Conservation (phyloP, 768 basidiomycete species). For the Trametopsis cervina region DNA sequence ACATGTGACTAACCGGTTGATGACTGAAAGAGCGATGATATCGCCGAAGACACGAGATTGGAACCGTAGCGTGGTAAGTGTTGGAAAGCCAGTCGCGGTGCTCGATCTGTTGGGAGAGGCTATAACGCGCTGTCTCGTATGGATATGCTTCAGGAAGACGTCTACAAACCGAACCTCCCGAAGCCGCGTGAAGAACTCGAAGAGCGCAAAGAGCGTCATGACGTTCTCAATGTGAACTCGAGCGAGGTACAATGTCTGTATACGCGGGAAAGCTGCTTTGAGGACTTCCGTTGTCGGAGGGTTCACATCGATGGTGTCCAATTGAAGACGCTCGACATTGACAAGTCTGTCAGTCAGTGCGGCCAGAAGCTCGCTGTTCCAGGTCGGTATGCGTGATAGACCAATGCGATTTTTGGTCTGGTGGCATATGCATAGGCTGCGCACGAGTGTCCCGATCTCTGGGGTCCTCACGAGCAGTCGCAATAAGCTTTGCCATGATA, state of each 20-base stretch:
- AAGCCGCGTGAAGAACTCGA: background rate
- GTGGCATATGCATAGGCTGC: slow-evolving; percentile 3
- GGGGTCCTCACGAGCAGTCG: slow-evolving; percentile 5
- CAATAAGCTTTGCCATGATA: slow-evolving; percentile 3
- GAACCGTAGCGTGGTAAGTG: background rate
- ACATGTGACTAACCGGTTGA: background rate
- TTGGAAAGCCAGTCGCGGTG: background rate
- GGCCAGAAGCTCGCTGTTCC: background rate
- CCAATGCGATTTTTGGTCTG: background rate
- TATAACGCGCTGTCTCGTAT: background rate
- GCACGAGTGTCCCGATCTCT: slow-evolving; percentile 7
- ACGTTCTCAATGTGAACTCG: background rate
- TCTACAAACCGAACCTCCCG: background rate
- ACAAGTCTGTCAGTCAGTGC: background rate
- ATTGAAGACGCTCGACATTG: background rate
- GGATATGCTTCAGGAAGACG: background rate
- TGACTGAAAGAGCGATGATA: background rate
- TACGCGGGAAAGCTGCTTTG: background rate
- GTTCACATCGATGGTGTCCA: slow-evolving; percentile 1
- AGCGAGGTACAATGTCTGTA: background rate
- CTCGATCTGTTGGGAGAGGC: background rate
- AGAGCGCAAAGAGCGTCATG: background rate
- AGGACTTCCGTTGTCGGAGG: background rate
- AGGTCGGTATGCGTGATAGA: background rate
- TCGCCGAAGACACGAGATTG: background rate